Percentiles rank a stretch among this genome's conserved stretches.
phyloP scores from a whole-genome alignment of 352 stramenopile genomes.

The Phytopythium oedochilum region DNA sequence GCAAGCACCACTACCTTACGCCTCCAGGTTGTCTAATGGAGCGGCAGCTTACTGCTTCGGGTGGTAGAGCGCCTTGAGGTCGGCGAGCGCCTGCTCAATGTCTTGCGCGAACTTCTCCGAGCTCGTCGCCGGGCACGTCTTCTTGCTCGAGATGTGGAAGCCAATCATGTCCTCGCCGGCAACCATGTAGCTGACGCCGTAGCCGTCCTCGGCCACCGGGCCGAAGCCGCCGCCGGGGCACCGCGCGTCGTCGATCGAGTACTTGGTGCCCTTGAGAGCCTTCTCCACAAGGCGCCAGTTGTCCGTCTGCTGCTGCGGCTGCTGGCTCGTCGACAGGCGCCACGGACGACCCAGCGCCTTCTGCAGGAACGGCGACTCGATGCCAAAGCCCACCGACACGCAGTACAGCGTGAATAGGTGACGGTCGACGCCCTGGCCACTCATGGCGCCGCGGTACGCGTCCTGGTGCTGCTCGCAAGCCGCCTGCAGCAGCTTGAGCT shows the following conservation, averaged over 20 bases:
- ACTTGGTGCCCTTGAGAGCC: constrained; percentile 47
- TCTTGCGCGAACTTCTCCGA: constrained; percentile 79
- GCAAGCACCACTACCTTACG: too few species aligned
- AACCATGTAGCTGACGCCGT: constrained; percentile 91
- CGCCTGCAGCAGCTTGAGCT: constrained; percentile 80
- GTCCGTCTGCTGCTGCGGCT: constrained; percentile 86
- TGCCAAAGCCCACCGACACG: constrained; percentile 80
- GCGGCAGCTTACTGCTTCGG: constrained; percentile 17
- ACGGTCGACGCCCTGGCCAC: constrained; percentile 91
- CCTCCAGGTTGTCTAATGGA: constrained; percentile 11
- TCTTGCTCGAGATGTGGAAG: constrained; percentile 91
- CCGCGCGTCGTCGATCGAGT: constrained; percentile 44
- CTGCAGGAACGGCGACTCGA: constrained; percentile 88
- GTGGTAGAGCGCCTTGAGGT: constrained; percentile 70
- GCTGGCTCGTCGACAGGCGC: constrained; percentile 87
- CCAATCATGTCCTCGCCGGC: constrained; percentile 84
- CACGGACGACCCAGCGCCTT: constrained; percentile 79
- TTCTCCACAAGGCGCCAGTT: constrained; percentile 78
- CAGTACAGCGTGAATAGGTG: constrained; percentile 96
- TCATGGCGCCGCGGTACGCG: constrained; percentile 89
- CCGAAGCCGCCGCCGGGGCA: constrained; percentile 88
- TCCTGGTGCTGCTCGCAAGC: constrained; percentile 90
- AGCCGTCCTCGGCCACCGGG: constrained; percentile 86
- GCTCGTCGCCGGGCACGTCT: constrained; percentile 61
- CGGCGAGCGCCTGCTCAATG: constrained; percentile 71